Evolutionary conservation across 179 eudicot species (phyloP).

Genomic region (Heliamphora pulchella): DNA sequence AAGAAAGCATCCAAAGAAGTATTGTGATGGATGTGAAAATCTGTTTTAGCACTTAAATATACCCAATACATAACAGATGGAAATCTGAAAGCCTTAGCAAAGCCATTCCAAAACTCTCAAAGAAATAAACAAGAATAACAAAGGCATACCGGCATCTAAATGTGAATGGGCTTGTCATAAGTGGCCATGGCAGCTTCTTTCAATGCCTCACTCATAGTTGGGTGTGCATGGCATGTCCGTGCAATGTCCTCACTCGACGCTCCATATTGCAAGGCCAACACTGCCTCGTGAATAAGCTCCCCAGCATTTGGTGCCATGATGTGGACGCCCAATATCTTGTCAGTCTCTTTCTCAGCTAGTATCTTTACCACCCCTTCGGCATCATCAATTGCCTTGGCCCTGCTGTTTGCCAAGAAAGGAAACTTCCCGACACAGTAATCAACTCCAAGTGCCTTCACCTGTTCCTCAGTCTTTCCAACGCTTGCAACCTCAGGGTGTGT

Average conservation of each 20-base stretch:
- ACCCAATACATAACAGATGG: not conserved
- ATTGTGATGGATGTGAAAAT: not conserved
- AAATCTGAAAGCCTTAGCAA: slow-evolving; percentile 11
- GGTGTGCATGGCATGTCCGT: slow-evolving; percentile 95
- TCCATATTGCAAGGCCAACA: slow-evolving; percentile 67
- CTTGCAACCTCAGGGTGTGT: slow-evolving; percentile 92
- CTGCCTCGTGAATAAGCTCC: slow-evolving; percentile 90
- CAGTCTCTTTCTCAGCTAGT: slow-evolving; percentile 79
- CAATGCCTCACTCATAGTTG: slow-evolving; percentile 91
- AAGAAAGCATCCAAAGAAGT: not conserved
- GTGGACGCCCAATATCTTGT: slow-evolving; percentile 87
- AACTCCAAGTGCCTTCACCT: slow-evolving; percentile 68
- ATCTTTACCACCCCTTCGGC: slow-evolving; percentile 94
- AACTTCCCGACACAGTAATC: slow-evolving; percentile 77
- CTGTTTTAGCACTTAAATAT: not conserved
- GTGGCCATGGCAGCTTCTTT: slow-evolving; percentile 99
- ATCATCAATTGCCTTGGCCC: slow-evolving; percentile 94
- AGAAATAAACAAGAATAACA: not conserved
- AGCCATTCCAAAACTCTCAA: slow-evolving; percentile 15
- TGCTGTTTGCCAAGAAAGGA: slow-evolving; percentile 87
- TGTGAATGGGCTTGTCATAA: slow-evolving; percentile 90
- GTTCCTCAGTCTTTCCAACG: slow-evolving; percentile 94
- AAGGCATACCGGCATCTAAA: slow-evolving; percentile 38
- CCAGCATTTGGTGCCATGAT: slow-evolving; percentile 96
- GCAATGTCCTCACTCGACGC: slow-evolving; percentile 97